A percentile compares a stretch with the other conserved stretches of the same genome.
phyloP scores from a whole-genome alignment of 1,139 yeast genomes.

The Candida albicans region DNA sequence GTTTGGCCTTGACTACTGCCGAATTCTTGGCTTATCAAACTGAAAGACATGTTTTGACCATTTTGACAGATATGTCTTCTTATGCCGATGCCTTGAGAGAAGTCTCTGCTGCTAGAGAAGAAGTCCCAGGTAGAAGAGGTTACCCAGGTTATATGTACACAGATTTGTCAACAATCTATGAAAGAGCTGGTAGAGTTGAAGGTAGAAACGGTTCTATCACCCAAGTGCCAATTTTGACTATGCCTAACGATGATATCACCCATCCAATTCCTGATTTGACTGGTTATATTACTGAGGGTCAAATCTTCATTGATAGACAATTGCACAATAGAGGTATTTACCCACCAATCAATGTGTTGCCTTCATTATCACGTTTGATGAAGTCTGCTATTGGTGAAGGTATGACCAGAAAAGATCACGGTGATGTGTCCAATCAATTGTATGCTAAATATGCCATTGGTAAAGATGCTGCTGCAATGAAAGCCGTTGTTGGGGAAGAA shows the following conservation, averaged over 20 bases:
- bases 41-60: slow-evolving; percentile 97
- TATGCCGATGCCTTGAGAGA: slow-evolving; percentile 99
- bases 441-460: slow-evolving; percentile 99
- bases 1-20: slow-evolving; percentile 98
- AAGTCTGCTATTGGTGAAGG: slow-evolving; percentile 99
- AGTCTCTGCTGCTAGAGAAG: slow-evolving; percentile 99
- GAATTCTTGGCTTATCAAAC: slow-evolving; percentile 98
- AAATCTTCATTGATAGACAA: slow-evolving; percentile 96
- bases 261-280: slow-evolving; percentile 99
- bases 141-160: slow-evolving; percentile 99
- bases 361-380: slow-evolving; percentile 97
- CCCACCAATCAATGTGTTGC: slow-evolving; percentile 98
- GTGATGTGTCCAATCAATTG: slow-evolving; percentile 97
- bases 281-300: slow-evolving; percentile 99
- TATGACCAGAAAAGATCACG: slow-evolving; percentile 99
- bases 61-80: slow-evolving; percentile 98
- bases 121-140: slow-evolving; percentile 99
- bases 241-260: slow-evolving; percentile 99
- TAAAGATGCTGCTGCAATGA: slow-evolving; percentile 99
- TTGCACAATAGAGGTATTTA: slow-evolving; percentile 93
- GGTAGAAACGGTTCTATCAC: slow-evolving; percentile 99
- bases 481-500: slow-evolving; percentile 99
- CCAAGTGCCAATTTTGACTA: slow-evolving; percentile 96
- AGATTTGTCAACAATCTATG: slow-evolving; percentile 97
- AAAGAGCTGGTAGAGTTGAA: slow-evolving; percentile 99